Evolutionary conservation across 2,329 filamentous ascomycete genomes (phyloP), one percentile per base, ranked within the genome.

Genomic region (Hysterium pulicare): DNA sequence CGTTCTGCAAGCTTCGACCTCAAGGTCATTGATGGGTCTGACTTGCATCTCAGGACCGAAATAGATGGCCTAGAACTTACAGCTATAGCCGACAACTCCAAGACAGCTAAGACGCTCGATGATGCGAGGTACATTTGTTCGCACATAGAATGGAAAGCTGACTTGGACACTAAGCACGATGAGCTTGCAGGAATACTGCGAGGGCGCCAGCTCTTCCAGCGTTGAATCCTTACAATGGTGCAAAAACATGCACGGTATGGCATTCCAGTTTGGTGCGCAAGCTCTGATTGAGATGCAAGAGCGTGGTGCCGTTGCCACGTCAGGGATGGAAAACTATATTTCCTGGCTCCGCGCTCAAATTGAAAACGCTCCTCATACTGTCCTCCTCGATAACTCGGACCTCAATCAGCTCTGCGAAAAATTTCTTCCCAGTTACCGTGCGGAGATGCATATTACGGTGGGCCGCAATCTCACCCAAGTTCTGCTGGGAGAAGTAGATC

Each of bases 401-500:
- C 31, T 33, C 15, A 17, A 33, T 17, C 31, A 15, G 7, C 31
- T 33, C 31, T 33, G 31, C 31, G 31, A 9, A 33, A 8, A 7
- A 7, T 7, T 33, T 16, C 8, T 16, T 17, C 31, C 8, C 16
- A 33, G 8, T 16, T 8, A 7, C 15, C 31, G 31, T 9, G 31
- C 8, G 8, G 8, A 37, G 36, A n/a, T 39, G 23, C 2, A 37
- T 21, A 28, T 15, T 28, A 33, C 26, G 23, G 43, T 46, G 30
- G 44, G 44, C 11, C 31, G 31, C 20, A 40, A 46, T 21, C 35
- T 46, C 15, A 21, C 41, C n/a, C 21, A 42, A 21, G 21, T 40
- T 16, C 20, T 46, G 7, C 34, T 21, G 6, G 44, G 40, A 2
- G 44, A 46, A 8, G 11, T 17, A 7, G 26, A 41, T 11, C 32